Evolutionary conservation across 1,284 basidiomycete species (phyloP).

Genomic region (Irpex sp.): DNA sequence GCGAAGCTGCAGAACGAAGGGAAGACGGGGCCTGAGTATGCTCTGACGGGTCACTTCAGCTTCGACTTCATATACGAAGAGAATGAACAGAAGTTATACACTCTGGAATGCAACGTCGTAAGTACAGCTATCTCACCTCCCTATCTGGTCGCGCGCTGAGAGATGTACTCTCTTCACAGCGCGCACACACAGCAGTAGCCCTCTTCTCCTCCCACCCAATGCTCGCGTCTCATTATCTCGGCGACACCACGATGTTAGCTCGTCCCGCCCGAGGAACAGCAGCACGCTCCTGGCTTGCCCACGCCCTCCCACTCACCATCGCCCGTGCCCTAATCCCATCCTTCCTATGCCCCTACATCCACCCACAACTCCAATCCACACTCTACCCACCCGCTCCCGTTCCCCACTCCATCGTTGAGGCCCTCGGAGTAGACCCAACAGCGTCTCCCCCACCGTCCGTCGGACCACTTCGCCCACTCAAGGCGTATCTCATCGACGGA

Average conservation of each 20-base stretch:
- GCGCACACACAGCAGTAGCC: constrained; percentile 14
- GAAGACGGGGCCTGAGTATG: constrained; percentile 3
- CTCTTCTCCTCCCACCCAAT: constrained; percentile 11
- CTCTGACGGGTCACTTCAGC: constrained; percentile 16
- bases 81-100: constrained; percentile 10
- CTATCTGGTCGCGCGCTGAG: too few species aligned
- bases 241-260: neutral
- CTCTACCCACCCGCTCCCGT: neutral
- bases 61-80: constrained; percentile 17
- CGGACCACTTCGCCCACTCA: neutral
- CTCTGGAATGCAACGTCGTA: constrained; percentile 17
- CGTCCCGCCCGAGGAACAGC: constrained; percentile 1
- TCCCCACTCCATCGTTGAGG: neutral
- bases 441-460: constrained; percentile 7
- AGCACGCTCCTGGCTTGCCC: constrained; percentile 13
- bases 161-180: neutral
- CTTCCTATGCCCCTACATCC: constrained; percentile 3
- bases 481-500: constrained; percentile 1
- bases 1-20: constrained; percentile 10
- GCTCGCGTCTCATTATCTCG: constrained; percentile 11
- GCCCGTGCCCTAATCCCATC: constrained; percentile 5
- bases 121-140: neutral
- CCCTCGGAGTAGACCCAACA: constrained; percentile 7
- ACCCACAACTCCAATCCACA: constrained; percentile 12
- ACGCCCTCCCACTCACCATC: constrained; percentile 12